Evolutionary conservation across 306 rosid species (phyloP), one percentile per base, ranked within the genome.

Genomic region (Cicer pinnatifidum): DNA sequence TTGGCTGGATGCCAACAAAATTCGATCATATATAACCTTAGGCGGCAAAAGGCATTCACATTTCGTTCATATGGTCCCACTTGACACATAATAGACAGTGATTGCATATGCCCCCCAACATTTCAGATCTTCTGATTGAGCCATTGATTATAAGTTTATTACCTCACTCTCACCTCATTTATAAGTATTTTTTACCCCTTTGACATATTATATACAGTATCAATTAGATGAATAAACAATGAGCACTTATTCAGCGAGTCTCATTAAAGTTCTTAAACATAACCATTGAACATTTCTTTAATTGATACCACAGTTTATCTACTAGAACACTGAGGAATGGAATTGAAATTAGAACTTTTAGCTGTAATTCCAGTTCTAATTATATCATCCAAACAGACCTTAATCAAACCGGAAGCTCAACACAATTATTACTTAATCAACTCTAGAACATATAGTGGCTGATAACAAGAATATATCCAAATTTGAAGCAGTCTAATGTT

Each of bases 41-140:
- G 10, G 9, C 8, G 37, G 64, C 65, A 68, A 77, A 69, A 77
- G 62, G 56, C 9, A 13, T 13, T 44, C 11, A 28, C 77, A 62
- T 70, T 70, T 71, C 52, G 47, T 43, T 74, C 65, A 50, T 51
- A 20, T 8, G 73, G 62, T 63, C 84, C 76, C 39, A 60, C 73
- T 80, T 57, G 20, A 64, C 19, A n/a, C 13, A 64, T 64, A 64
- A 41, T 64, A 51, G 13, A 9, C 33, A 40, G 15, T 64, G 15
- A 64, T 64, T 16, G 17, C 6, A 46, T 46, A 8, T 46, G 1
- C 17, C 43, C 17, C 35, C 6, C 9, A n/a, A 50, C 54, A 50
- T 1, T 50, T 50, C 19, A 50, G 7, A 50, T 13, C 19, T 50
- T 50, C 13, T 50, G 9, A 50, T 50, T 50, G 8, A 50, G 8